A percentile compares a stretch with the other conserved stretches of the same genome.
These are phyloP conservation scores for Aspergillus sp. DNA, from an alignment of 2,329 filamentous ascomycete genomes.

Conservation along the genomic window DNA sequence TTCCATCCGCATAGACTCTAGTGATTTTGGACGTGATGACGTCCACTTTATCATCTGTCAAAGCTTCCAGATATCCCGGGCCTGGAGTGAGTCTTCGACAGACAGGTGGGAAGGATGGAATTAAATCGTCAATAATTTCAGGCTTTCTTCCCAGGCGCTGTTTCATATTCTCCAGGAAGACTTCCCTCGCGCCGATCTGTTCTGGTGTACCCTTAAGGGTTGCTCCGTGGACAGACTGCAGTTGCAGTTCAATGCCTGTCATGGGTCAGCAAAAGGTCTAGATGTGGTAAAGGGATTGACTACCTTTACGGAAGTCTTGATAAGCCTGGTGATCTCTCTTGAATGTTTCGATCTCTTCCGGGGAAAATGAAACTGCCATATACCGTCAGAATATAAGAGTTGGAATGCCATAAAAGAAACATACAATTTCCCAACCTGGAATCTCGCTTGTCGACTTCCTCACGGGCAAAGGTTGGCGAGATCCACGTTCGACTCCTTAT, in stretches of 20 bases:
- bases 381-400: too few relatives aligned
- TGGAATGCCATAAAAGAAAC: conserved; percentile 1
- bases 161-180: conserved; percentile 27
- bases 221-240: conserved; percentile 25
- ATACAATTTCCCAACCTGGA: conserved; percentile 22
- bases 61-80: conserved; percentile 50
- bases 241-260: conserved; percentile 23
- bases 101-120: conserved; percentile 26
- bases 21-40: conserved; percentile 51
- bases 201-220: conserved; percentile 22
- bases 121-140: conserved; percentile 27
- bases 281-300: not conserved
- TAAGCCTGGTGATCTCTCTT: conserved; percentile 24
- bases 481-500: conserved; percentile 27
- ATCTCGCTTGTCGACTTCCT: conserved; percentile 20
- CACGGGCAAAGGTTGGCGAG: conserved; percentile 20
- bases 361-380: conserved; percentile 20
- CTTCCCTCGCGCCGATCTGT: conserved; percentile 15
- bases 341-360: conserved; percentile 25
- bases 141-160: conserved; percentile 26
- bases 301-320: conserved; percentile 29
- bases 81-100: conserved; percentile 41
- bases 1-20: conserved; percentile 23
- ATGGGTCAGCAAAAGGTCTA: not conserved
- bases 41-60: conserved; percentile 53